Conservation (phyloP, 78 protist species). For the Monosiga brevicollis region DNA sequence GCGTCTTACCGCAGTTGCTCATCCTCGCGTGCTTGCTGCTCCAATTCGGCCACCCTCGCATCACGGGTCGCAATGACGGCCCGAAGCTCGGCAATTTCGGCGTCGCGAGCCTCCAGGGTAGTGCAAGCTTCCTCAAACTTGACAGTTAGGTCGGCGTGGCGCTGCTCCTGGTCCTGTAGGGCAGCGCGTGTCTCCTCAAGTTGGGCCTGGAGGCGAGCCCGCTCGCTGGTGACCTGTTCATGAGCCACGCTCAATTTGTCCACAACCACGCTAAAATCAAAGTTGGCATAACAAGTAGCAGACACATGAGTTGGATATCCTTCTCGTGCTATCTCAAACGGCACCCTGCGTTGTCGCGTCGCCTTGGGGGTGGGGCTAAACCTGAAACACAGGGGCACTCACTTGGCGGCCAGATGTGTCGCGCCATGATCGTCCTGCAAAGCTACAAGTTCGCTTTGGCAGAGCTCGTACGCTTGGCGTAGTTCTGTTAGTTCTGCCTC, state of each 20-base stretch:
- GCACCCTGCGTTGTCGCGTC: neutral
- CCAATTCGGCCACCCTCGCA: neutral
- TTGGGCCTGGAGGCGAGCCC: too few species aligned
- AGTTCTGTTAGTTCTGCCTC: too few species aligned
- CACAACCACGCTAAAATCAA: neutral
- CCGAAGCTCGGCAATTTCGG: neutral
- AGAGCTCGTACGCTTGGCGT: too few species aligned
- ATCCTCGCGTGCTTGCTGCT: neutral
- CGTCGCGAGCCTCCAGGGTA: neutral
- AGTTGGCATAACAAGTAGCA: neutral
- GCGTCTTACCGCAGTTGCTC: neutral
- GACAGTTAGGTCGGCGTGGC: neutral
- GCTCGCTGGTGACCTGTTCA: neutral
- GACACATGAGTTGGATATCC: neutral
- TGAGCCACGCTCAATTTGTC: neutral
- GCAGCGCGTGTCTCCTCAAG: too few species aligned
- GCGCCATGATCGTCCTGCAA: too few species aligned
- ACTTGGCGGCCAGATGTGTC: neutral
- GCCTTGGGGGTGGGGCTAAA: neutral
- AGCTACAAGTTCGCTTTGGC: too few species aligned
- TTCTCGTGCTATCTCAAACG: too few species aligned
- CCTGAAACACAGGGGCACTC: neutral
- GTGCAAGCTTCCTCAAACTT: too few species aligned
- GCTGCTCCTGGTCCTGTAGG: neutral
- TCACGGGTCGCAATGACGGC: neutral